Conservation (phyloP, 176 grass and related monocot genomes). For the Aegilops speltoides region DNA sequence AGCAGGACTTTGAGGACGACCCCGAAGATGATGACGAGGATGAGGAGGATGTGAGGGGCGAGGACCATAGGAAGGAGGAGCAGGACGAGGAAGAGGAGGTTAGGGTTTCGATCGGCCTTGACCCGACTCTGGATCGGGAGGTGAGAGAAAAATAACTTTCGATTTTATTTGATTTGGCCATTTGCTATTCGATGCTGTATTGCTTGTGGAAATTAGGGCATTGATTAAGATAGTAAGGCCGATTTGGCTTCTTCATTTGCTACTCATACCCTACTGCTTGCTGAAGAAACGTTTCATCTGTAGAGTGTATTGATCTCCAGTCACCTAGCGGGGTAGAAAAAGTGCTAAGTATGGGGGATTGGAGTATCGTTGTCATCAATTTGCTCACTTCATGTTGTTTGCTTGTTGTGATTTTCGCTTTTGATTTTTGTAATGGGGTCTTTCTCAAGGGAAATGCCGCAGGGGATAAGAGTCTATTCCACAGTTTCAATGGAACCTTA, state of each 20-base stretch:
- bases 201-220: neutral
- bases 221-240: neutral
- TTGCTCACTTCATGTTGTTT: neutral
- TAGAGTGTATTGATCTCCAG: neutral
- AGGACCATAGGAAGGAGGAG: neutral
- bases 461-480: neutral
- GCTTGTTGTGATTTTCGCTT: neutral
- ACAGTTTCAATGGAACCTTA: neutral
- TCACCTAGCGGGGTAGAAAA: neutral
- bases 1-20: slow-evolving; percentile 45
- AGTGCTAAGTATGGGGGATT: neutral
- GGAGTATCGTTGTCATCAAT: neutral
- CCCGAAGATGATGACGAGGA: slow-evolving; percentile 44
- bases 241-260: neutral
- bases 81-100: slow-evolving; percentile 61
- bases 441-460: neutral
- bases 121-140: slow-evolving; percentile 93
- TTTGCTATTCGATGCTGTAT: neutral
- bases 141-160: slow-evolving; percentile 32
- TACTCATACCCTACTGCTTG: neutral
- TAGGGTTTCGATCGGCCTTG: slow-evolving; percentile 83
- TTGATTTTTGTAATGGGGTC: neutral
- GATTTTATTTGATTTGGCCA: neutral
- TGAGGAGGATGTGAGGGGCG: slow-evolving; percentile 2
- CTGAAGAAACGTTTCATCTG: neutral